Percentiles rank a stretch among this genome's conserved stretches.
phyloP scores from a whole-genome alignment of 768 basidiomycete genomes.

The Suillus ampliporus region DNA sequence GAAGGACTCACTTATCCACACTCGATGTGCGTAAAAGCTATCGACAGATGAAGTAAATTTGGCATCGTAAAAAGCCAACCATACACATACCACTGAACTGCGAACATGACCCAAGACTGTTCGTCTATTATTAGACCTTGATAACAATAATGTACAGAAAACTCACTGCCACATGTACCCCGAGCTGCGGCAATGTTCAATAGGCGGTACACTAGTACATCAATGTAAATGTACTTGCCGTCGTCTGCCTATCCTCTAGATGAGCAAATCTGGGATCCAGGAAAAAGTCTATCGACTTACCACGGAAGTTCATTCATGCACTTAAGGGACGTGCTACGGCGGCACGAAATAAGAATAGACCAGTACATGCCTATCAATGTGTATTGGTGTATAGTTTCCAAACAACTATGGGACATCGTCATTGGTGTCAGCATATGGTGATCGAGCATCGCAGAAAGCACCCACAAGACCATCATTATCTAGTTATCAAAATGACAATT shows the following conservation, averaged over 20 bases:
- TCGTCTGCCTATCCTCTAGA: not conserved
- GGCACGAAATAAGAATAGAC: constrained; percentile 1
- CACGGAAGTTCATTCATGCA: not conserved
- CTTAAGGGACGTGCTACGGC: not conserved
- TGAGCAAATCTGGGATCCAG: not conserved
- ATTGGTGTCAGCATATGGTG: not conserved
- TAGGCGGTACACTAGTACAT: not conserved
- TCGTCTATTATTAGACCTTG: not conserved
- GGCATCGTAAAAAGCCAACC: not conserved
- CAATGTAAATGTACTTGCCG: not conserved
- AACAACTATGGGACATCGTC: not conserved
- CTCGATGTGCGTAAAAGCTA: constrained; percentile 30
- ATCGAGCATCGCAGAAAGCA: not conserved
- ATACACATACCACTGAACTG: constrained; percentile 25
- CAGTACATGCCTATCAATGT: not conserved
- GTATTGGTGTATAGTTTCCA: not conserved
- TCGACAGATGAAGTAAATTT: not conserved
- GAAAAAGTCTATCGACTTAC: not conserved
- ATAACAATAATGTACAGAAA: not conserved
- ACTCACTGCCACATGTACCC: not conserved
- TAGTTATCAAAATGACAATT: not conserved
- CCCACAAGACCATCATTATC: not conserved
- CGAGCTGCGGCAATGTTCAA: not conserved
- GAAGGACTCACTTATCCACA: constrained; percentile 30
- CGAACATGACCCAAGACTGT: constrained; percentile 25